Evolutionary conservation across 495 filamentous ascomycete genomes (phyloP).

Genomic region (Neurospora hispaniola): DNA sequence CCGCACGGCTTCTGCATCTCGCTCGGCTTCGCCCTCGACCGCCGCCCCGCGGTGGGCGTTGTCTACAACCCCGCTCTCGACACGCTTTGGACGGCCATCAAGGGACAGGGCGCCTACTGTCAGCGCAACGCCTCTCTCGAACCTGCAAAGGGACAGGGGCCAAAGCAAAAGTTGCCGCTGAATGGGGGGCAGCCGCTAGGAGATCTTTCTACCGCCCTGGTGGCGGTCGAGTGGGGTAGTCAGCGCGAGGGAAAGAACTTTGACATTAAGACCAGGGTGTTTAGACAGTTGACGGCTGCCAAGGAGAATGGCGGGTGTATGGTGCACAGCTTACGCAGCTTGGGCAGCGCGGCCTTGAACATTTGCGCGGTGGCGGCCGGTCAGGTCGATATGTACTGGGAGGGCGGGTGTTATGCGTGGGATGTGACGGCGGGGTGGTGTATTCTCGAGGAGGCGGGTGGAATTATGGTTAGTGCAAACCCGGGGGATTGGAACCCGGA

Average conservation of each 20-base stretch:
- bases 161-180: constrained; percentile 36
- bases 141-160: constrained; percentile 12
- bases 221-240: constrained; percentile 70
- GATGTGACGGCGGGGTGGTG: constrained; percentile 91
- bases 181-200: constrained; percentile 47
- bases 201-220: constrained; percentile 50
- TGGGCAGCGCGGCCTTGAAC: constrained; percentile 79
- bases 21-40: constrained; percentile 59
- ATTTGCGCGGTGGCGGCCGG: constrained; percentile 73
- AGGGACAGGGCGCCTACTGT: constrained; percentile 57
- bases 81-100: constrained; percentile 59
- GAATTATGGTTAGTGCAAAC: constrained; percentile 68
- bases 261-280: constrained; percentile 59
- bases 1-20: constrained; percentile 67
- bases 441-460: constrained; percentile 75
- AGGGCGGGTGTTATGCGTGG: constrained; percentile 92
- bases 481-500: constrained; percentile 62
- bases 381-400: constrained; percentile 79
- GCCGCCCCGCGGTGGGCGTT: constrained; percentile 60
- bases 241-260: constrained; percentile 67
- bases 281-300: constrained; percentile 52
- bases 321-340: constrained; percentile 66
- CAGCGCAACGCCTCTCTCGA: constrained; percentile 25
- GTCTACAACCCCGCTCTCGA: constrained; percentile 74
- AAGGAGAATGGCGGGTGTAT: constrained; percentile 61